These are phyloP conservation scores for Cryphonectria nitschkei DNA, from an alignment of 2,329 filamentous ascomycete genomes.

Conservation along the genomic window DNA sequence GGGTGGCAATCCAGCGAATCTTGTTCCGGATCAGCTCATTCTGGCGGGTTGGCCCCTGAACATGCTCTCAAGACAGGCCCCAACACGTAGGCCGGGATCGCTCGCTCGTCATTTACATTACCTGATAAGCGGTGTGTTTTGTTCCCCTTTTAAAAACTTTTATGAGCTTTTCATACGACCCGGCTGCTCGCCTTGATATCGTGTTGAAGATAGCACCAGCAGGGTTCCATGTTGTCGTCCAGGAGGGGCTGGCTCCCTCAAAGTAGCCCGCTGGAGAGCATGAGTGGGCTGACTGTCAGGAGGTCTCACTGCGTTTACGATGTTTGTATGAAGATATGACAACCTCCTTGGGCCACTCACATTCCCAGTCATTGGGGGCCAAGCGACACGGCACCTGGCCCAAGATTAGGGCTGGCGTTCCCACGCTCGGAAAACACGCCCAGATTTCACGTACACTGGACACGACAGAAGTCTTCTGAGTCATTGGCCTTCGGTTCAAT, in stretches of 20 bases:
- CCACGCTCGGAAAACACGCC: background rate
- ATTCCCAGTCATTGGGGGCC: background rate
- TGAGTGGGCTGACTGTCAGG: background rate
- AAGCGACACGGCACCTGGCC: background rate
- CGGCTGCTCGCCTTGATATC: background rate
- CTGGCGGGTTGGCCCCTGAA: constrained; percentile 14
- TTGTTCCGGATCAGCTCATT: constrained; percentile 28
- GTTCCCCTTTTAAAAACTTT: background rate
- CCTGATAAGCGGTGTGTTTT: constrained; percentile 4
- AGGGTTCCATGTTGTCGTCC: background rate
- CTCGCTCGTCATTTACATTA: background rate
- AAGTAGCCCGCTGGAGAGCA: background rate
- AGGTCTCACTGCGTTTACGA: background rate
- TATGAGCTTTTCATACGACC: background rate
- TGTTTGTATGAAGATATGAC: background rate
- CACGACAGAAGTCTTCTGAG: background rate
- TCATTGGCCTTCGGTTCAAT: background rate
- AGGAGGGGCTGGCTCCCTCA: background rate
- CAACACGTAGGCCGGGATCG: background rate
- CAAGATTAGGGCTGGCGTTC: background rate
- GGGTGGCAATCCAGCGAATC: constrained; percentile 23
- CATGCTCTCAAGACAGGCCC: background rate
- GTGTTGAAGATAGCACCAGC: background rate
- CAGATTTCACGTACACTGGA: background rate
- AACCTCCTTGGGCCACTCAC: background rate